phyloP scores from a whole-genome alignment of 2,329 filamentous ascomycete species.

The Epichloe gansuensis region DNA sequence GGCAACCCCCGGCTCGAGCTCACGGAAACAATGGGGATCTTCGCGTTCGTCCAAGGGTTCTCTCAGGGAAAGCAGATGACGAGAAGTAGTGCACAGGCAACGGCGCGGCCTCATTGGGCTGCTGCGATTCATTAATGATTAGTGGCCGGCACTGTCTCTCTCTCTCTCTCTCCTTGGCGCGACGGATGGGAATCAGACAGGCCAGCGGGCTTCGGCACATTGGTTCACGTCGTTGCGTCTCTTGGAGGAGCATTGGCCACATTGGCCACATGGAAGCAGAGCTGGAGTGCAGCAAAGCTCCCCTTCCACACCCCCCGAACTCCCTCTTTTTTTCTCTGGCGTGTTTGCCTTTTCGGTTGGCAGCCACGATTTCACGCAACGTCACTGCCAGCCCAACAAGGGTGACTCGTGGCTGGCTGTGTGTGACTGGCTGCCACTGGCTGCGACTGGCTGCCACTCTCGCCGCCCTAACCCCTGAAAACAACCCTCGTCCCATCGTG shows the following conservation, averaged over 20 bases:
- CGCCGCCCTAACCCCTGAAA: slow-evolving; percentile 1
- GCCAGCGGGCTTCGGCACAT: neutral
- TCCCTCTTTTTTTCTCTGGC: too few species aligned
- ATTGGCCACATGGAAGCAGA: neutral
- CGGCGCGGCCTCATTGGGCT: neutral
- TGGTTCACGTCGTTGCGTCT: neutral
- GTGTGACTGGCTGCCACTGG: neutral
- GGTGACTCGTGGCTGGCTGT: neutral
- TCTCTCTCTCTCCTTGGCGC: neutral
- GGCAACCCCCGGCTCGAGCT: neutral
- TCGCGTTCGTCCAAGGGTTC: neutral
- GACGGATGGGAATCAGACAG: too few species aligned
- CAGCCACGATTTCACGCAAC: neutral
- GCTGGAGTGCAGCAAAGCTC: too few species aligned
- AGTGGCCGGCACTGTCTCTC: neutral
- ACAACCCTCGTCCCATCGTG: neutral
- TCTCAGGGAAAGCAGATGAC: neutral
- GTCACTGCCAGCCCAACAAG: neutral
- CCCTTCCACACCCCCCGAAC: too few species aligned
- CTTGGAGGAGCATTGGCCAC: neutral
- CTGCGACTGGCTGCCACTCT: neutral
- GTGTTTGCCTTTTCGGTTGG: too few species aligned
- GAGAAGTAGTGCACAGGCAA: neutral
- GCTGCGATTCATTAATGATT: neutral
- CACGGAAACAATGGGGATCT: slow-evolving; percentile 2